Percentiles rank a stretch among this genome's conserved stretches.
phyloP scores from a whole-genome alignment of 768 basidiomycete genomes.

The Mycena venus region DNA sequence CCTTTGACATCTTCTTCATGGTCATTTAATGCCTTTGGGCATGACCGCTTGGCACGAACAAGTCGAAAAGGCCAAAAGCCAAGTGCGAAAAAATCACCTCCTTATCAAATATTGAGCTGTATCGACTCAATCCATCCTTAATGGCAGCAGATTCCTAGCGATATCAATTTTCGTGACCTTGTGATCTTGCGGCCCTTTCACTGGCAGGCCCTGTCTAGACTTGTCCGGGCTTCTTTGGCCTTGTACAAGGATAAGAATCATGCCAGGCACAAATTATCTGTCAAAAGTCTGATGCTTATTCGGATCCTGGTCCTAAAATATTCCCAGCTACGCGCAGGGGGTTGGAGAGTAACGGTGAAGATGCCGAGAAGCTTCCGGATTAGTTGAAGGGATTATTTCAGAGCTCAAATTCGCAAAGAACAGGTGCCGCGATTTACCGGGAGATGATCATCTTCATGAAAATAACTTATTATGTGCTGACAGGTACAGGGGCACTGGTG shows the following conservation, averaged over 20 bases:
- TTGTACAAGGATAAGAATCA: background rate
- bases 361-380: background rate
- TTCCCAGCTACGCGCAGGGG: background rate
- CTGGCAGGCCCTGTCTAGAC: background rate
- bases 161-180: background rate
- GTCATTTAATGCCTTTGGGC: no score
- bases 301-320: background rate
- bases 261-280: background rate
- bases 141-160: background rate
- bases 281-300: slow-evolving; percentile 5
- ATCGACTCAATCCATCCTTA: background rate
- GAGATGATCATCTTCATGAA: background rate
- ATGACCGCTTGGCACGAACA: no score
- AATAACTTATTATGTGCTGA: background rate
- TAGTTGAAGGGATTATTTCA: background rate
- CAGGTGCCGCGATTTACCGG: background rate
- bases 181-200: background rate
- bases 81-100: background rate
- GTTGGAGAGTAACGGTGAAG: background rate
- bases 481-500: background rate
- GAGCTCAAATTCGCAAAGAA: background rate
- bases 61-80: no score
- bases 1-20: background rate
- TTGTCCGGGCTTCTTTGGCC: no score
- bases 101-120: background rate